A percentile compares a stretch with the other conserved stretches of the same genome.
These are phyloP conservation scores for Mycena epipterygia DNA, from an alignment of 768 basidiomycete species.

Conservation along the genomic window DNA sequence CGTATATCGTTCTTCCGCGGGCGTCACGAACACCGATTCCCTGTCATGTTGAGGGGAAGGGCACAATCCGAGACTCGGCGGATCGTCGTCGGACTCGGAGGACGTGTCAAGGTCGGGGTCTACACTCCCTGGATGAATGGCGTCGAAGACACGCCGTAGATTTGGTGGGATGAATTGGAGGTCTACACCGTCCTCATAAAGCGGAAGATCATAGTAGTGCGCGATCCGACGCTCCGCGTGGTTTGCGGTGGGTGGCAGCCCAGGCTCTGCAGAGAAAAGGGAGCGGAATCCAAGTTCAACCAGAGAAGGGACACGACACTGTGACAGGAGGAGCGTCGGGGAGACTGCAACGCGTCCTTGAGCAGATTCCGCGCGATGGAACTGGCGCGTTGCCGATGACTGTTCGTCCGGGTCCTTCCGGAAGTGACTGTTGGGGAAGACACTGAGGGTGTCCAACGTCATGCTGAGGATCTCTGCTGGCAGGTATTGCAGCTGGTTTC, in stretches of 20 bases:
- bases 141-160: constrained; percentile 49
- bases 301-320: constrained; percentile 24
- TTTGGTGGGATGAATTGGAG: constrained; percentile 41
- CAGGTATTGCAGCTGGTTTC: constrained; percentile 69
- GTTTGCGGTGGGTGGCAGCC: neutral
- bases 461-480: constrained; percentile 77
- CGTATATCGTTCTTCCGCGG: constrained; percentile 72
- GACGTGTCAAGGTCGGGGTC: constrained; percentile 40
- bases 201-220: constrained; percentile 50
- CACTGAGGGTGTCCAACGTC: constrained; percentile 59
- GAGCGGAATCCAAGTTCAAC: constrained; percentile 23
- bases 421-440: constrained; percentile 78
- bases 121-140: constrained; percentile 56
- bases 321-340: constrained; percentile 27
- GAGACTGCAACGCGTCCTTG: constrained; percentile 24
- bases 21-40: constrained; percentile 62
- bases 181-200: constrained; percentile 38
- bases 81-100: constrained; percentile 34
- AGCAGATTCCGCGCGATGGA: constrained; percentile 7
- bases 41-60: constrained; percentile 60
- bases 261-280: constrained; percentile 19
- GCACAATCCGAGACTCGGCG: constrained; percentile 52
- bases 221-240: constrained; percentile 39
- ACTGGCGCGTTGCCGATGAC: constrained; percentile 20
- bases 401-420: constrained; percentile 35